Conservation (phyloP, 352 stramenopile species). For the Plasmopara muralis region DNA sequence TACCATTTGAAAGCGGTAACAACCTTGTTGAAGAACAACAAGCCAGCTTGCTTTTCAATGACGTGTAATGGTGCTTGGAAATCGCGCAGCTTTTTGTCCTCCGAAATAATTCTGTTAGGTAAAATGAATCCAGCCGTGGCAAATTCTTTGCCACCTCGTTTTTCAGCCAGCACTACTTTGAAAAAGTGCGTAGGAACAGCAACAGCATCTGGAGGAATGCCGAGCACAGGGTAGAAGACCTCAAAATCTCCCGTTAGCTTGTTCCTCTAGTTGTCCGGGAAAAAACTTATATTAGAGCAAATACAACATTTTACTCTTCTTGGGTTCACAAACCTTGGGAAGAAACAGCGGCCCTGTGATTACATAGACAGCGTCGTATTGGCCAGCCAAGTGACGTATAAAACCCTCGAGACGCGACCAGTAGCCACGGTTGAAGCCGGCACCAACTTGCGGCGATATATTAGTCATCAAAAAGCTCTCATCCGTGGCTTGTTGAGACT, state of each 20-base stretch:
- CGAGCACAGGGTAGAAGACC: constrained; percentile 74
- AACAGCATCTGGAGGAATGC: constrained; percentile 80
- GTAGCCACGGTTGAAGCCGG: constrained; percentile 85
- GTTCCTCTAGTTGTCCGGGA: constrained; percentile 39
- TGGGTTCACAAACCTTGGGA: constrained; percentile 44
- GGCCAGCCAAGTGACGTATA: constrained; percentile 69
- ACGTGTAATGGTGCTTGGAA: constrained; percentile 88
- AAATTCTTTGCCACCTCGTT: constrained; percentile 39
- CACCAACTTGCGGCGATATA: constrained; percentile 88
- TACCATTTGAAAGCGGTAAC: constrained; percentile 1
- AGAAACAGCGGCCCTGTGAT: constrained; percentile 93
- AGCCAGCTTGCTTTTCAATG: constrained; percentile 88
- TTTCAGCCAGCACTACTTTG: constrained; percentile 87
- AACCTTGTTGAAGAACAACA: constrained; percentile 92
- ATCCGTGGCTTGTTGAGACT: constrained; percentile 76
- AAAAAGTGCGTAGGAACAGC: constrained; percentile 96
- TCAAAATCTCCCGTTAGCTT: constrained; percentile 56
- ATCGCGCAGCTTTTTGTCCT: constrained; percentile 67
- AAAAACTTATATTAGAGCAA: neutral
- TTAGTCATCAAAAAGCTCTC: constrained; percentile 96
- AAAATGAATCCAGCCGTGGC: constrained; percentile 91
- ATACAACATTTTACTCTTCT: neutral
- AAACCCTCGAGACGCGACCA: constrained; percentile 86
- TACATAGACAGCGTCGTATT: constrained; percentile 82
- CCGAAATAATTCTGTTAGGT: constrained; percentile 82